Evolutionary conservation across 2,329 filamentous ascomycete genomes (phyloP).

Genomic region (Ceratocystis colombiana): DNA sequence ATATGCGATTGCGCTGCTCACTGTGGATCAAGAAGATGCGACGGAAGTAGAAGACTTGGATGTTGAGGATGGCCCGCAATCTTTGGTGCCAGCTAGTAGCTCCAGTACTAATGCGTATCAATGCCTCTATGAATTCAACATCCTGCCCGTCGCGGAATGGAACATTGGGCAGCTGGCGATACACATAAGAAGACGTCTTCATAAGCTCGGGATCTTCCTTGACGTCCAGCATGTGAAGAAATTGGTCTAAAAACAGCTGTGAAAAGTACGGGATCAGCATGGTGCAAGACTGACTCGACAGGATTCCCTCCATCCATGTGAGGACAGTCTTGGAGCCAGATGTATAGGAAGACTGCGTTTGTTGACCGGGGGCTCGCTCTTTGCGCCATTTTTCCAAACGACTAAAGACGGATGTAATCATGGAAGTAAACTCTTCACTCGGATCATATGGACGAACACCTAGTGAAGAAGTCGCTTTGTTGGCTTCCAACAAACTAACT

Average conservation of each 20-base stretch:
- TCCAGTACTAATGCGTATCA: conserved; percentile 78
- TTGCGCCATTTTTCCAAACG: conserved; percentile 80
- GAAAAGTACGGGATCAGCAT: conserved; percentile 88
- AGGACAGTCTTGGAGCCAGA: conserved; percentile 93
- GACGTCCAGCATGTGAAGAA: conserved; percentile 99
- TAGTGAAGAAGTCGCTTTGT: conserved; percentile 70
- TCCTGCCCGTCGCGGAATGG: conserved; percentile 83
- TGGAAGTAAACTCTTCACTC: conserved; percentile 59
- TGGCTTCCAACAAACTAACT: conserved; percentile 59
- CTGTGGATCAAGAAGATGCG: conserved; percentile 77
- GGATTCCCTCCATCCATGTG: conserved; percentile 83
- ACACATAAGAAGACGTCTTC: conserved; percentile 89
- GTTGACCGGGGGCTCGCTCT: conserved; percentile 74
- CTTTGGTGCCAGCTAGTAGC: conserved; percentile 92
- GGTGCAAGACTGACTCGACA: conserved; percentile 87
- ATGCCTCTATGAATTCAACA: conserved; percentile 67
- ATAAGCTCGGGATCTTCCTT: conserved; percentile 97
- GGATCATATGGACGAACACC: conserved; percentile 77
- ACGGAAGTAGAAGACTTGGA: conserved; percentile 97
- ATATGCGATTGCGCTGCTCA: conserved; percentile 66
- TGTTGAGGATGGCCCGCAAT: conserved; percentile 88
- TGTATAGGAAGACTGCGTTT: conserved; percentile 89
- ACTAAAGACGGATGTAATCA: conserved; percentile 63
- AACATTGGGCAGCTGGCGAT: conserved; percentile 90
- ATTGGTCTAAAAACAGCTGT: conserved; percentile 75